phyloP scores from a whole-genome alignment of 345 rosid genomes.

The Populus ilicifolia region DNA sequence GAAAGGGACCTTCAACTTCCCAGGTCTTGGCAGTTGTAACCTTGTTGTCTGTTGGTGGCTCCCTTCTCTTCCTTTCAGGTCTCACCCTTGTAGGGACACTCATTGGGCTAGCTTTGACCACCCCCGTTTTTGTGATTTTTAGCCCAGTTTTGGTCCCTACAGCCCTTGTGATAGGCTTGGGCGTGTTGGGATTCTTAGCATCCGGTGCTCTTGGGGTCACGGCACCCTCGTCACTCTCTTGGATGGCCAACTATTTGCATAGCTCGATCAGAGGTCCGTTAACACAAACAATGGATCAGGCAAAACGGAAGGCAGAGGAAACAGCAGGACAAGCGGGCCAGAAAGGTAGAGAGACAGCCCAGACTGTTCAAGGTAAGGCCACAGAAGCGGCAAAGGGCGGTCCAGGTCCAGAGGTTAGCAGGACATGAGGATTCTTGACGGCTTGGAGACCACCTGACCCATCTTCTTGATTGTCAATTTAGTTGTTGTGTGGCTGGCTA shows the following conservation, averaged over 20 bases:
- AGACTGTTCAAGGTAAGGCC: slow-evolving; percentile 48
- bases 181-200: slow-evolving; percentile 53
- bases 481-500: background rate
- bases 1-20: slow-evolving; percentile 26
- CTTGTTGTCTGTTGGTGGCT: slow-evolving; percentile 52
- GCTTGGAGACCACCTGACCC: background rate
- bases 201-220: slow-evolving; percentile 76
- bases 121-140: slow-evolving; percentile 62
- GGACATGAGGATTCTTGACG: background rate
- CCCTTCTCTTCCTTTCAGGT: slow-evolving; percentile 63
- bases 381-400: slow-evolving; percentile 29
- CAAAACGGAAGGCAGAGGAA: slow-evolving; percentile 44
- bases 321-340: slow-evolving; percentile 47
- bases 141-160: slow-evolving; percentile 85
- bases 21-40: slow-evolving; percentile 52
- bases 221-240: slow-evolving; percentile 58
- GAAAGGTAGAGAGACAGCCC: slow-evolving; percentile 67
- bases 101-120: slow-evolving; percentile 51
- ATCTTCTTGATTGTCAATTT: background rate
- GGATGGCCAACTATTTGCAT: slow-evolving; percentile 44
- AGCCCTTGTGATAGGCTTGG: slow-evolving; percentile 44
- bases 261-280: slow-evolving; percentile 21
- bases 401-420: background rate
- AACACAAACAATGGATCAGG: slow-evolving; percentile 48
- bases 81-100: slow-evolving; percentile 58